Conservation (phyloP, 148 eudicot genomes). For the Euryodendron excelsum region DNA sequence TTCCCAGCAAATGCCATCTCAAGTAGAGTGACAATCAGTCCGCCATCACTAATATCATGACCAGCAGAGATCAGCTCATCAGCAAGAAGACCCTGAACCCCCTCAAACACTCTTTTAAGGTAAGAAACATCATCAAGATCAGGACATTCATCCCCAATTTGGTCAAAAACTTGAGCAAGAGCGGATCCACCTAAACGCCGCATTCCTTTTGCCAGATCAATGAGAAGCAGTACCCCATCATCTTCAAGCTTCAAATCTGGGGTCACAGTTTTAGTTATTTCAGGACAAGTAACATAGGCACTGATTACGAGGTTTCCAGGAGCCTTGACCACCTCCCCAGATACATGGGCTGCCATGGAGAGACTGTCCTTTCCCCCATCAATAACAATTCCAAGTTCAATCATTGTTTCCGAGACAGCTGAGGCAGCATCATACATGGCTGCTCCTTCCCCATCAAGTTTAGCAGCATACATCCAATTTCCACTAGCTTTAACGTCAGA, state of each 20-base stretch:
- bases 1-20: slow-evolving; percentile 98
- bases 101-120: slow-evolving; percentile 62
- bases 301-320: slow-evolving; percentile 87
- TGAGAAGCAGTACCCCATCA: slow-evolving; percentile 66
- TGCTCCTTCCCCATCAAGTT: slow-evolving; percentile 87
- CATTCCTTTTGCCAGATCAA: slow-evolving; percentile 81
- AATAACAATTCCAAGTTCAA: slow-evolving; percentile 80
- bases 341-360: slow-evolving; percentile 80
- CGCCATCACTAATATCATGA: slow-evolving; percentile 92
- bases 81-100: slow-evolving; percentile 58
- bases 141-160: slow-evolving; percentile 74
- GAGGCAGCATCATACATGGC: slow-evolving; percentile 88
- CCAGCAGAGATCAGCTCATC: slow-evolving; percentile 75
- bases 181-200: slow-evolving; percentile 86
- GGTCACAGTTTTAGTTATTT: slow-evolving; percentile 84
- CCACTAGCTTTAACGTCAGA: slow-evolving; percentile 91
- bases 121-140: slow-evolving; percentile 77
- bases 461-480: slow-evolving; percentile 97
- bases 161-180: slow-evolving; percentile 84
- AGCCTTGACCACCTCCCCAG: slow-evolving; percentile 86
- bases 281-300: slow-evolving; percentile 76
- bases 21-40: slow-evolving; percentile 54
- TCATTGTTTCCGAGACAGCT: slow-evolving; percentile 77
- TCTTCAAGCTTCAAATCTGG: slow-evolving; percentile 84
- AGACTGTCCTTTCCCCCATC: slow-evolving; percentile 94